Evolutionary conservation across 345 rosid species (phyloP).

Genomic region (Nephelium lappaceum): DNA sequence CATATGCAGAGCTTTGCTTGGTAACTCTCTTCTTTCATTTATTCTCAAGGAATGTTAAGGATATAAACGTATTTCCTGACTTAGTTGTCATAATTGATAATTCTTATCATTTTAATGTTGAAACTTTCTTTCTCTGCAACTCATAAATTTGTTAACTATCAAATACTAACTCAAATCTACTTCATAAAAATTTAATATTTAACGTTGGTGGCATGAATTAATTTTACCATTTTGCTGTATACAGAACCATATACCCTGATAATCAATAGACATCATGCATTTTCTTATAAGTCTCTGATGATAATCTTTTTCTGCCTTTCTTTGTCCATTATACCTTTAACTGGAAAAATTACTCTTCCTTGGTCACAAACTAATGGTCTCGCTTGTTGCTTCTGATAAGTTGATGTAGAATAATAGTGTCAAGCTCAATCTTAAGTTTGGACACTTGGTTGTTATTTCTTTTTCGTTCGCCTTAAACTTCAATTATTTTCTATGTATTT

Average conservation of each 20-base stretch:
- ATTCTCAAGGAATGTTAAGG: background rate
- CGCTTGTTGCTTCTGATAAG: background rate
- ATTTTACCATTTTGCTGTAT: background rate
- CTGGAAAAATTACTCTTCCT: background rate
- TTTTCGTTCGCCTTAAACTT: background rate
- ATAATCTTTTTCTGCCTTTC: background rate
- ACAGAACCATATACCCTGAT: background rate
- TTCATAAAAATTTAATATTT: background rate
- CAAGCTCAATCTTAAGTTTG: background rate
- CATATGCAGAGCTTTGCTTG: constrained; percentile 67
- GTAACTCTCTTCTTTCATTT: constrained; percentile 31
- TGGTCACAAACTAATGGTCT: background rate
- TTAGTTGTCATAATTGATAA: no score
- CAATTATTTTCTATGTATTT: background rate
- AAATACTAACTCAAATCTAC: background rate
- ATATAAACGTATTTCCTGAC: no score
- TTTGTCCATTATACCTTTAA: no score
- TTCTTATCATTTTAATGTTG: background rate
- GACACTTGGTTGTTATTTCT: constrained; percentile 7
- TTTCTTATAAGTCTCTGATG: background rate
- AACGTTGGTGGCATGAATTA: background rate
- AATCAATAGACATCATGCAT: background rate
- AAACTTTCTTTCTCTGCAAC: background rate
- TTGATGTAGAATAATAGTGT: background rate
- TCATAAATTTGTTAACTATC: background rate